These are phyloP conservation scores for Blastobotrys arbuscula DNA, from an alignment of 1,139 yeast species.

Conservation along the genomic window DNA sequence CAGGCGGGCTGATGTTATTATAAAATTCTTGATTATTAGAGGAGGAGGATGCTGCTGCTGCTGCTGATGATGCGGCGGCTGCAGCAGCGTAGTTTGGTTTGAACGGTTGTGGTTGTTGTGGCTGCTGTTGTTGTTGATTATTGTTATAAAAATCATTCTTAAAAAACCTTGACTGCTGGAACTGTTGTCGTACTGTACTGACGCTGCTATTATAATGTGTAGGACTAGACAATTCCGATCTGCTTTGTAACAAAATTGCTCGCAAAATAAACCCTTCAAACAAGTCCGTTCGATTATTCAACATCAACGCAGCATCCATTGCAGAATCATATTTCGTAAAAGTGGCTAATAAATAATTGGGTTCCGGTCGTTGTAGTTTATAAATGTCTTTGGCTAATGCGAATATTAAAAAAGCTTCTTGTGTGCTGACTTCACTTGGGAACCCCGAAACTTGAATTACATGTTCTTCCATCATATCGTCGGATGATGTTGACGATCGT, in stretches of 20 bases:
- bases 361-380: constrained; percentile 44
- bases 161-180: constrained; percentile 9
- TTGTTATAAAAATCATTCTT: constrained; percentile 1
- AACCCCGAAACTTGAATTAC: not conserved
- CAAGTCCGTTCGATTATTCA: constrained; percentile 4
- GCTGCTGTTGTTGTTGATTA: constrained; percentile 1
- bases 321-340: constrained; percentile 1
- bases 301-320: not conserved
- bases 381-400: constrained; percentile 74
- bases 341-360: constrained; percentile 32
- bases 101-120: constrained; percentile 1
- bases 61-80: not conserved
- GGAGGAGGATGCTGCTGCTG: not conserved
- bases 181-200: not conserved
- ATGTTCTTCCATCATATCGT: not conserved
- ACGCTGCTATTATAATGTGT: not conserved
- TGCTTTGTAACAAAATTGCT: not conserved
- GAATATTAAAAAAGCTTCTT: constrained; percentile 69
- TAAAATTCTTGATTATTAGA: not conserved
- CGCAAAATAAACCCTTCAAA: not conserved
- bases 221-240: not conserved
- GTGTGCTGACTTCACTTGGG: constrained; percentile 3
- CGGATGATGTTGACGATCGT: too few relatives aligned
- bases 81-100: constrained; percentile 3
- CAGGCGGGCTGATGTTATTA: constrained; percentile 20